phyloP scores from a whole-genome alignment of 768 basidiomycete genomes.

The Tricholoma terreum region DNA sequence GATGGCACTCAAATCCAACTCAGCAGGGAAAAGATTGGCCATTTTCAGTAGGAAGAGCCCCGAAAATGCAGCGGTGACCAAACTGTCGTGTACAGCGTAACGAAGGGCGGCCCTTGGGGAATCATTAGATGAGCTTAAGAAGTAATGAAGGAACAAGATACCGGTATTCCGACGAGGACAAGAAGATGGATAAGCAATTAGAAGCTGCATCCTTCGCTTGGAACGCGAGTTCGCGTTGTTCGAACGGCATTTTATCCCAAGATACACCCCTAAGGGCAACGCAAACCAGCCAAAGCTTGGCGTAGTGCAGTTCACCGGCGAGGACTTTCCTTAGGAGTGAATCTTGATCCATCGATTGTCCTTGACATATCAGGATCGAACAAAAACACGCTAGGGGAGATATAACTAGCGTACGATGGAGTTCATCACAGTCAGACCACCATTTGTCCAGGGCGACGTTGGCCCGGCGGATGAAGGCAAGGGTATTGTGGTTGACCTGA shows the following conservation, averaged over 20 bases:
- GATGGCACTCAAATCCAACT: slow-evolving; percentile 75
- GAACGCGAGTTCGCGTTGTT: slow-evolving; percentile 92
- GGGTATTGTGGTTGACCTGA: slow-evolving; percentile 78
- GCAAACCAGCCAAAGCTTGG: slow-evolving; percentile 93
- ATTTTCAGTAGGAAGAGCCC: slow-evolving; percentile 91
- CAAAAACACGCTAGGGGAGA: not conserved
- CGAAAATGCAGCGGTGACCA: slow-evolving; percentile 89
- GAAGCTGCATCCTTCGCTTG: slow-evolving; percentile 93
- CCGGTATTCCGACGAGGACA: slow-evolving; percentile 80
- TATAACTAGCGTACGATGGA: slow-evolving; percentile 59
- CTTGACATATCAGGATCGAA: slow-evolving; percentile 32
- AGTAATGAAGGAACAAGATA: slow-evolving; percentile 27
- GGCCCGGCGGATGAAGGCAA: slow-evolving; percentile 85
- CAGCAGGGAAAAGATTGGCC: slow-evolving; percentile 88
- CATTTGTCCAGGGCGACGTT: slow-evolving; percentile 86
- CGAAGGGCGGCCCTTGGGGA: slow-evolving; percentile 72
- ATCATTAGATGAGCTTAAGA: slow-evolving; percentile 1
- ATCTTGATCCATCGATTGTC: slow-evolving; percentile 80
- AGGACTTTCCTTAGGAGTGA: slow-evolving; percentile 84
- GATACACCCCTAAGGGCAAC: slow-evolving; percentile 87
- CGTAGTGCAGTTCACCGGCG: slow-evolving; percentile 85
- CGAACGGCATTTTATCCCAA: slow-evolving; percentile 96
- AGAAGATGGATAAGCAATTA: slow-evolving; percentile 79
- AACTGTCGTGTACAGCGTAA: slow-evolving; percentile 90
- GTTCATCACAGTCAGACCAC: slow-evolving; percentile 85